Evolutionary conservation across 345 rosid genomes (phyloP).

Genomic region (Brassica juncea): DNA sequence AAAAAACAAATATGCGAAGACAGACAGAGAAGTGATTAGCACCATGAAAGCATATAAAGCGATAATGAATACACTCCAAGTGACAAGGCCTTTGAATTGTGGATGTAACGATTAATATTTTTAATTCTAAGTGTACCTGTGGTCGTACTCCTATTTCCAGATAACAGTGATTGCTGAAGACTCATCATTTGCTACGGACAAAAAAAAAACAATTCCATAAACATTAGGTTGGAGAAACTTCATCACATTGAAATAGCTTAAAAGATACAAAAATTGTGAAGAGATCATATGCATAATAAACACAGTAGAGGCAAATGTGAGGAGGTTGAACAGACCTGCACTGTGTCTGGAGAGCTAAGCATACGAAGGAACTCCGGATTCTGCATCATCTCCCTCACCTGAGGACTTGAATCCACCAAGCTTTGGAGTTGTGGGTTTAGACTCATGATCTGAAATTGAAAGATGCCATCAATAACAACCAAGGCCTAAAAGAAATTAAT

Average conservation of each 20-base stretch:
- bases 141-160: constrained; percentile 60
- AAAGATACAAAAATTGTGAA: neutral
- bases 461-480: neutral
- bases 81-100: neutral
- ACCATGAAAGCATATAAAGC: no score
- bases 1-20: no score
- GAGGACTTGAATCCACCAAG: constrained; percentile 68
- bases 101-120: neutral
- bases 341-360: constrained; percentile 69
- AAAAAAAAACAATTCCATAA: constrained; percentile 20
- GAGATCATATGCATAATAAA: constrained; percentile 8
- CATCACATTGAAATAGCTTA: neutral
- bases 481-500: neutral
- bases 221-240: constrained; percentile 6
- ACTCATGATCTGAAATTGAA: constrained; percentile 51
- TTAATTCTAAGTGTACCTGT: constrained; percentile 44
- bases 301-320: constrained; percentile 6
- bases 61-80: no score
- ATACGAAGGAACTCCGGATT: constrained; percentile 77
- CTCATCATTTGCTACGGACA: constrained; percentile 56
- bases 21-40: no score
- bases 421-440: constrained; percentile 62
- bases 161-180: constrained; percentile 62
- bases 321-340: constrained; percentile 56
- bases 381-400: constrained; percentile 86